Conservation (phyloP, 768 basidiomycete genomes). For the Basidioascus undulatus region DNA sequence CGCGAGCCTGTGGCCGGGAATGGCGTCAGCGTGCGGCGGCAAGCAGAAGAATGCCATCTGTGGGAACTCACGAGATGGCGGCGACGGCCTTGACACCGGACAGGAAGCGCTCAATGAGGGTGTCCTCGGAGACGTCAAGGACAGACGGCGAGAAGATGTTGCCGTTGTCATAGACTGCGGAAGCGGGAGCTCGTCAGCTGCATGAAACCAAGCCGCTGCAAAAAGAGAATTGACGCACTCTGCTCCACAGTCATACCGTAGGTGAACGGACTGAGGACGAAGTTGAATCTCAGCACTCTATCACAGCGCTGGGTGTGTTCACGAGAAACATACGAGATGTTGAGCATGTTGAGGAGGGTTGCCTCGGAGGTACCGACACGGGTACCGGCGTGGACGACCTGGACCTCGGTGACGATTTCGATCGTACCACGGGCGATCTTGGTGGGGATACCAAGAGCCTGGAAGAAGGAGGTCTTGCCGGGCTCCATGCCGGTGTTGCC, state of each 20-base stretch:
- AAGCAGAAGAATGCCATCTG: too few species aligned
- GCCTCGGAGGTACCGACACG: constrained; percentile 96
- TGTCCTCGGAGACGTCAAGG: constrained; percentile 76
- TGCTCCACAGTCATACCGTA: constrained; percentile 98
- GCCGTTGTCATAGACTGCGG: constrained; percentile 82
- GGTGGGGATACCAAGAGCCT: constrained; percentile 96
- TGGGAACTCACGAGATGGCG: too few species aligned
- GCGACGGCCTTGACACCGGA: constrained; percentile 87
- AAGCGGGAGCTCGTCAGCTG: too few species aligned
- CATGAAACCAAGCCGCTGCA: too few species aligned
- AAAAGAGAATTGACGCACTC: too few species aligned
- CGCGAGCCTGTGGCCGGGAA: too few species aligned
- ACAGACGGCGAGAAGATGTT: constrained; percentile 74
- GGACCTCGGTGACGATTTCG: constrained; percentile 92
- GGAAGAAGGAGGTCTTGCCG: constrained; percentile 99
- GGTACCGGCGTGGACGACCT: constrained; percentile 74
- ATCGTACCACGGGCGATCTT: constrained; percentile 99
- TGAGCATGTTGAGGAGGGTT: constrained; percentile 95
- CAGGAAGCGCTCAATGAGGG: constrained; percentile 77
- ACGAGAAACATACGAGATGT: constrained; percentile 53
- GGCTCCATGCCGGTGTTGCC: constrained; percentile 99
- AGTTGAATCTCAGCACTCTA: too few species aligned
- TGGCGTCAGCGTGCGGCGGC: too few species aligned
- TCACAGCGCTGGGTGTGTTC: too few species aligned
- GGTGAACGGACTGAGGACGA: constrained; percentile 84